Conservation (phyloP, 139 green algal genomes). For the Closterium sp. region DNA sequence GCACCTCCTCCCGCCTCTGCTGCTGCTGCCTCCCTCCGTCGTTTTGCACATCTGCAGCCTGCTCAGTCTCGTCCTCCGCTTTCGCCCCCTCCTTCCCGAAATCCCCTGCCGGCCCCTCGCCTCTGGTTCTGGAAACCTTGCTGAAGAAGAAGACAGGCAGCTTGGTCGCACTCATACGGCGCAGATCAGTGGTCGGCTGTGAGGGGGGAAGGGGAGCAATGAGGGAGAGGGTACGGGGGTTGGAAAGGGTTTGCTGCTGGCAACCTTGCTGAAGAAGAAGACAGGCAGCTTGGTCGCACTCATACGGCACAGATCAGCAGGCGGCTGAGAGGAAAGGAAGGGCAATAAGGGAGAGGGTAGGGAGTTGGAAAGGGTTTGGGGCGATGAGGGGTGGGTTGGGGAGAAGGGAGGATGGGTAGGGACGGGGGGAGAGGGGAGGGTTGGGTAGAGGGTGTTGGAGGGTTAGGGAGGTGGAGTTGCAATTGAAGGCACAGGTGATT, state of each 20-base stretch:
- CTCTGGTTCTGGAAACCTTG: not conserved
- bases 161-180: not conserved
- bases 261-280: not conserved
- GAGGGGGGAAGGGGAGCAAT: not conserved
- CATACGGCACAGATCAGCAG: too few species aligned
- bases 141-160: not conserved
- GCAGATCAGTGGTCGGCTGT: too few species aligned
- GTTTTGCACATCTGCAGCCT: not conserved
- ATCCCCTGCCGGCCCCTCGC: not conserved
- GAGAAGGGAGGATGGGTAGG: too few species aligned
- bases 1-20: not conserved
- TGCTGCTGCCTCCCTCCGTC: not conserved
- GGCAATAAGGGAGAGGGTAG: not conserved
- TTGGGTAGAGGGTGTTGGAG: too few species aligned
- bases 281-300: not conserved
- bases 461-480: too few species aligned
- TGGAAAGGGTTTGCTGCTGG: not conserved
- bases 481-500: too few species aligned
- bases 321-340: too few species aligned
- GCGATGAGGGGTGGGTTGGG: too few species aligned
- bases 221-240: not conserved
- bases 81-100: not conserved
- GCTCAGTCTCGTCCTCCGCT: too few species aligned
- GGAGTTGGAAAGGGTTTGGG: not conserved
- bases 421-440: too few species aligned